A percentile compares a stretch with the other conserved stretches of the same genome.
phyloP scores from a whole-genome alignment of 2,329 filamentous ascomycete genomes.

The Ophiostoma himal-ulmi region DNA sequence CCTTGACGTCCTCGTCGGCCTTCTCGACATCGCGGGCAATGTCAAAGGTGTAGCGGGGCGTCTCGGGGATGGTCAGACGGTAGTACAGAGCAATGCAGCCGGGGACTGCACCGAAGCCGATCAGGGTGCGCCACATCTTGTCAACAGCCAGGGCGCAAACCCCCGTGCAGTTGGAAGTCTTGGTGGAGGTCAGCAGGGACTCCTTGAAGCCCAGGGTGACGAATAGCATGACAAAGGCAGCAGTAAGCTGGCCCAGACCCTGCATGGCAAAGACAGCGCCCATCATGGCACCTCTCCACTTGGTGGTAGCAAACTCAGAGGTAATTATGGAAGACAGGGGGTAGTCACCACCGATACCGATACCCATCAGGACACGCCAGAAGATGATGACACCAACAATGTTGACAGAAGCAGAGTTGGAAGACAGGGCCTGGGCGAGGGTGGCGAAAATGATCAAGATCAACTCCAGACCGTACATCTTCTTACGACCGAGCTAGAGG shows the following conservation, averaged over 20 bases:
- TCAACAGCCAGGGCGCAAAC: conserved; percentile 66
- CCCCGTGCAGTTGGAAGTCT: conserved; percentile 53
- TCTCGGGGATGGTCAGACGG: conserved; percentile 74
- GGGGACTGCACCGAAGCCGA: conserved; percentile 75
- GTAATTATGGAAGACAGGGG: conserved; percentile 78
- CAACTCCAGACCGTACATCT: conserved; percentile 65
- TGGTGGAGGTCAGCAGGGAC: conserved; percentile 49
- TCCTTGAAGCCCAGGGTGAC: conserved; percentile 65
- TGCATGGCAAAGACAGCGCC: conserved; percentile 83
- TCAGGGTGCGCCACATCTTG: conserved; percentile 80
- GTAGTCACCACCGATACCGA: conserved; percentile 72
- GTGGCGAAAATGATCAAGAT: conserved; percentile 77
- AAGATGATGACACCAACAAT: conserved; percentile 66
- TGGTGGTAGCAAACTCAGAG: conserved; percentile 80
- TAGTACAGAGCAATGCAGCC: conserved; percentile 79
- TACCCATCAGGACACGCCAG: conserved; percentile 71
- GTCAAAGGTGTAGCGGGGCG: conserved; percentile 82
- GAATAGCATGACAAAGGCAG: conserved; percentile 70
- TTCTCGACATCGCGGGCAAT: conserved; percentile 68
- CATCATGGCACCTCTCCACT: conserved; percentile 85
- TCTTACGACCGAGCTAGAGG: conserved; percentile 41
- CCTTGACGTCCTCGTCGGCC: conserved; percentile 64
- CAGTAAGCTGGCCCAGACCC: conserved; percentile 71
- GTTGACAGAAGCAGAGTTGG: conserved; percentile 56
- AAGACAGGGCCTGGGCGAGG: conserved; percentile 62